Base-by-base conservation (phyloP, 108 stramenopile species). In the Nitzschia inconspicua region DNA sequence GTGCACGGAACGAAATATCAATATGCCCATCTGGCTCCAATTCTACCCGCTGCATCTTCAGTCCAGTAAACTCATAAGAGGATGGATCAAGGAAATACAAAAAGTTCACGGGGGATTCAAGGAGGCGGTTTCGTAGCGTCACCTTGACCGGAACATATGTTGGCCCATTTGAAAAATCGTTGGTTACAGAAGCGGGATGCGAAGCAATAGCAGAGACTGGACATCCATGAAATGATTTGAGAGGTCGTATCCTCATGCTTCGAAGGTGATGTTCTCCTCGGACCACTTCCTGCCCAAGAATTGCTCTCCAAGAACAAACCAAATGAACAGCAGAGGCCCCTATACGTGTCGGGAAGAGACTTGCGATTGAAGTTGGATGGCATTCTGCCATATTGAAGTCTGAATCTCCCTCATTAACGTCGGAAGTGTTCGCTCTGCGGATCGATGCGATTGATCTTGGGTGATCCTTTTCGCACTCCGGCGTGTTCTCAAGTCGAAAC, bases 371-470 rank as follows among this genome's bases (percentile, higher is more conserved):
- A 10, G 91, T 89, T n/a, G 91, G 88, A 43, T 92, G 83, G 32
- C 42, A 26, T 5, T 51, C 31, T 7, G 2, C 23, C 10, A 42
- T 50, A 8, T 25, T 14, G 4, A 41, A 23, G 7, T 42, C 57
- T 18, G 52, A 44, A 3, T 57, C 32, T 3, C 40, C 41, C 1
- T 37, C 18, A 32, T 26, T 43, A 3, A 24, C 24, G 14, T 51
- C 57, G 20, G 55, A 28, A 2, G 68, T 69, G 48, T 78, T 84
- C 0, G 80, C 84, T 32, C 88, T 68, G 11, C 91, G 88, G 77
- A 93, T 93, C 54, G 86, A 86, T 31, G 84, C 56, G 36, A 93
- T 84, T 29, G 83, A 82, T 57, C 86, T 69, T 1, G 91, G 91
- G 29, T 80, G 79, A 39, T 79, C 71, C 11, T 70, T 76, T 36